Conservation (phyloP, 2,329 filamentous ascomycete species). For the Anthostomella pinea region DNA sequence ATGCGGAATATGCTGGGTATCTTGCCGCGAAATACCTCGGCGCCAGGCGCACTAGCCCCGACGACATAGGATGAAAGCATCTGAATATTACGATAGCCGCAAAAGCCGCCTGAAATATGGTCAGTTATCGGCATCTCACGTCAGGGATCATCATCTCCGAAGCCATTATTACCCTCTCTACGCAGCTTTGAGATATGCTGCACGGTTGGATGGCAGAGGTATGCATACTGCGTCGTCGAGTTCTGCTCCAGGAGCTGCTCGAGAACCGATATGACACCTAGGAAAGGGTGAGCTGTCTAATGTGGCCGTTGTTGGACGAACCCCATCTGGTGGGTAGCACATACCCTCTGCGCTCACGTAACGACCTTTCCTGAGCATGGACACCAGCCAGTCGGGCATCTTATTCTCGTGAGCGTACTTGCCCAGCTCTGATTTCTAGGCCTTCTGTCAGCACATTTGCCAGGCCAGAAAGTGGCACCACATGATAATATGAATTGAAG, state of each 20-base stretch:
- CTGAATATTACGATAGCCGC: slow-evolving; percentile 93
- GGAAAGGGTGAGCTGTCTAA: slow-evolving; percentile 19
- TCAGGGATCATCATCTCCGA: too few species aligned
- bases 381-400: slow-evolving; percentile 69
- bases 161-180: slow-evolving; percentile 68
- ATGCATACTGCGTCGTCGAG: slow-evolving; percentile 63
- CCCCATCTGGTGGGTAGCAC: too few species aligned
- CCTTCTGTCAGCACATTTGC: slow-evolving; percentile 4
- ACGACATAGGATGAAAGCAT: slow-evolving; percentile 82
- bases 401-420: slow-evolving; percentile 69
- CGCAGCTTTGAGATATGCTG: slow-evolving; percentile 79
- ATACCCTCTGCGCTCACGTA: slow-evolving; percentile 53
- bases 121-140: slow-evolving; percentile 2
- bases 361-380: slow-evolving; percentile 58
- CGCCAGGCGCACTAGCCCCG: slow-evolving; percentile 52
- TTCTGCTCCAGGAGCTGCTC: slow-evolving; percentile 64
- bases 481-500: too few species aligned
- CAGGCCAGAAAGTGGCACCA: background rate
- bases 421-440: slow-evolving; percentile 62
- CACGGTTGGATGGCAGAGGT: slow-evolving; percentile 73
- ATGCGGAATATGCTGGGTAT: slow-evolving; percentile 78
- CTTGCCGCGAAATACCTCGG: slow-evolving; percentile 55
- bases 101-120: slow-evolving; percentile 69
- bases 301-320: too few species aligned
- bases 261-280: slow-evolving; percentile 60